A percentile compares a stretch with the other conserved stretches of the same genome.
Conservation (phyloP, 768 basidiomycete species). For the Podaxis pistillaris region DNA sequence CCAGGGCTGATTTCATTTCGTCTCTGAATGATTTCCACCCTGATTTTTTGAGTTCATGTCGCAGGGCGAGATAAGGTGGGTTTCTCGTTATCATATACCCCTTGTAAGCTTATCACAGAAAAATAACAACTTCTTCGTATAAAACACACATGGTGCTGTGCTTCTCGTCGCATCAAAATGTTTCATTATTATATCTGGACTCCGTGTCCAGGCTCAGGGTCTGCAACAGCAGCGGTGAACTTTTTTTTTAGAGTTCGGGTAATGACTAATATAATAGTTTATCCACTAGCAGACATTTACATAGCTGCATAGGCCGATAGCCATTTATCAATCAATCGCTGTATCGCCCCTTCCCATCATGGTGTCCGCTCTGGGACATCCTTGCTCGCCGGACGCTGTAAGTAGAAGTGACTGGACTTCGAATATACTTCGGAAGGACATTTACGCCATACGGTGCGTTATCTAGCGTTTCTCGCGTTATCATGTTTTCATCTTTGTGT, state of each 20-base stretch:
- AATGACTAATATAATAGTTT: not conserved
- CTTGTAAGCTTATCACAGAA: not conserved
- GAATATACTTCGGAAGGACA: not conserved
- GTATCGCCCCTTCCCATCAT: not conserved
- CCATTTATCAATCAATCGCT: not conserved
- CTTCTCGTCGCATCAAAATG: not conserved
- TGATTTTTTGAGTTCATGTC: not conserved
- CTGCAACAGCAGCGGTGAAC: not conserved
- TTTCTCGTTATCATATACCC: not conserved
- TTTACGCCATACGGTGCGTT: not conserved
- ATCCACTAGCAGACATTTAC: not conserved
- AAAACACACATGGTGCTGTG: not conserved
- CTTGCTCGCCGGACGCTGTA: not conserved
- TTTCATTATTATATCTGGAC: not conserved
- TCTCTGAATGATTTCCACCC: not conserved
- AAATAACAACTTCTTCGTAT: not conserved
- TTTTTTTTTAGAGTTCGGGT: not conserved
- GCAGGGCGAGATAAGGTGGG: not conserved
- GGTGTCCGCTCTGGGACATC: not conserved
- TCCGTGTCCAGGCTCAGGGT: not conserved
- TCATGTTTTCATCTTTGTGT: not conserved
- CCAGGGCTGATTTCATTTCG: not conserved
- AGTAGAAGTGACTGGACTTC: not conserved
- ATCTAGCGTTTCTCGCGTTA: not conserved
- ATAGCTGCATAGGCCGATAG: not conserved